Percentiles rank a stretch among this genome's conserved stretches.
Evolutionary conservation across 495 filamentous ascomycete species (phyloP).

Genomic region (Aspergillus homomorphus): DNA sequence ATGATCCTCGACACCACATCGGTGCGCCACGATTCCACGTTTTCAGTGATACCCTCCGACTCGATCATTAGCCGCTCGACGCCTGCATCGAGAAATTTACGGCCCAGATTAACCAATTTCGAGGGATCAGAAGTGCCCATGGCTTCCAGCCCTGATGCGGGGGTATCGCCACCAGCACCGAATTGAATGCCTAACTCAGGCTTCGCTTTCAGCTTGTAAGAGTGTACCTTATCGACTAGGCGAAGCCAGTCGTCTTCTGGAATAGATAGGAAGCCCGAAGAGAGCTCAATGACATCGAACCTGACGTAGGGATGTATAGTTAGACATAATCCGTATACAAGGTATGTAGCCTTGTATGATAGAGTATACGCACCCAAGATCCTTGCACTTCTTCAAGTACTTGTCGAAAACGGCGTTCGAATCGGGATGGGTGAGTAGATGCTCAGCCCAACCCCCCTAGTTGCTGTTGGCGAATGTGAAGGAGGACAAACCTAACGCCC

Average conservation of each 20-base stretch:
- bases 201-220: conserved; percentile 52
- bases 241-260: conserved; percentile 57
- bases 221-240: conserved; percentile 51
- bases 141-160: conserved; percentile 44
- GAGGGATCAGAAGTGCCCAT: conserved; percentile 52
- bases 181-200: conserved; percentile 61
- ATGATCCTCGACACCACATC: conserved; percentile 56
- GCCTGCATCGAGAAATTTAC: conserved; percentile 51
- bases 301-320: conserved; percentile 14
- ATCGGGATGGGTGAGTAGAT: conserved; percentile 50
- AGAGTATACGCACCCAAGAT: conserved; percentile 36
- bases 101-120: conserved; percentile 49
- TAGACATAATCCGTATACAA: not conserved
- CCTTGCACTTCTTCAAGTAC: conserved; percentile 51
- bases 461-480: not conserved
- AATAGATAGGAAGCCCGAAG: conserved; percentile 53
- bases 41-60: conserved; percentile 61
- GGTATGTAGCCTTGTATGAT: not conserved
- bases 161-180: conserved; percentile 57
- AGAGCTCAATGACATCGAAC: conserved; percentile 56
- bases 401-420: conserved; percentile 44
- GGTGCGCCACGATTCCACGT: conserved; percentile 54
- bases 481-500: not conserved
- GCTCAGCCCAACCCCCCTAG: conserved; percentile 54
- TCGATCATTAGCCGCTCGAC: conserved; percentile 61